Conservation (phyloP, 2,329 filamentous ascomycete genomes). For the Pseudopyrenochaeta lycopersici region DNA sequence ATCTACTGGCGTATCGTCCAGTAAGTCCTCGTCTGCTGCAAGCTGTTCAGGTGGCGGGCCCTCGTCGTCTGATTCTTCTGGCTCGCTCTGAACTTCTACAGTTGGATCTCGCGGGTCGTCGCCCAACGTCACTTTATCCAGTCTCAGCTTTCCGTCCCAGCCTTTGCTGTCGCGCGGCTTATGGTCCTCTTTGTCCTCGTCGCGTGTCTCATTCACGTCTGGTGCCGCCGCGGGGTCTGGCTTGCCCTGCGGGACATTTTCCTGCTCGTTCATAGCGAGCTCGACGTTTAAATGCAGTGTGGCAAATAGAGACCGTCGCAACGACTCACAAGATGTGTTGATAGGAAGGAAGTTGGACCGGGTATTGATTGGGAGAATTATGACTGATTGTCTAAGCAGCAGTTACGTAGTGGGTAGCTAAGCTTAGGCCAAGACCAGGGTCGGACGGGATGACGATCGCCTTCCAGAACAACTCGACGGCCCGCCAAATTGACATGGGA, state of each 20-base stretch:
- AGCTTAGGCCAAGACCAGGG: conserved; percentile 21
- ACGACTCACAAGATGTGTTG: not conserved
- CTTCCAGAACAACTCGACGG: not conserved
- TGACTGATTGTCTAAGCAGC: conserved; percentile 17
- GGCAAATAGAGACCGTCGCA: not conserved
- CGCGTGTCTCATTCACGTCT: conserved; percentile 22
- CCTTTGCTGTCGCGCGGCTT: conserved; percentile 60
- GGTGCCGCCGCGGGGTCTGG: conserved; percentile 35
- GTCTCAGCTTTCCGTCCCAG: conserved; percentile 84
- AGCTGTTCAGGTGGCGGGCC: conserved; percentile 47
- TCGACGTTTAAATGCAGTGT: not conserved
- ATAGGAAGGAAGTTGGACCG: not conserved
- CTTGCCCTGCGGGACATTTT: conserved; percentile 37
- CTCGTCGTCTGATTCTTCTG: conserved; percentile 80
- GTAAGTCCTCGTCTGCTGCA: conserved; percentile 59
- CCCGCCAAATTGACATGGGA: too few relatives aligned
- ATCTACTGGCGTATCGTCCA: conserved; percentile 66
- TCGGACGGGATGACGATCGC: conserved; percentile 22
- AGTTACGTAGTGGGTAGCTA: conserved; percentile 22
- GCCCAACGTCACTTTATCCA: conserved; percentile 69
- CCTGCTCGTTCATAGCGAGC: conserved; percentile 33
- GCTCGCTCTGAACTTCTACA: conserved; percentile 73
- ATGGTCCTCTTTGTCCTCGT: conserved; percentile 36
- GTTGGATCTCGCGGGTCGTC: conserved; percentile 61
- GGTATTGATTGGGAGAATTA: not conserved